Base-by-base conservation (phyloP, 768 basidiomycete species). In the Tricholoma terreum region DNA sequence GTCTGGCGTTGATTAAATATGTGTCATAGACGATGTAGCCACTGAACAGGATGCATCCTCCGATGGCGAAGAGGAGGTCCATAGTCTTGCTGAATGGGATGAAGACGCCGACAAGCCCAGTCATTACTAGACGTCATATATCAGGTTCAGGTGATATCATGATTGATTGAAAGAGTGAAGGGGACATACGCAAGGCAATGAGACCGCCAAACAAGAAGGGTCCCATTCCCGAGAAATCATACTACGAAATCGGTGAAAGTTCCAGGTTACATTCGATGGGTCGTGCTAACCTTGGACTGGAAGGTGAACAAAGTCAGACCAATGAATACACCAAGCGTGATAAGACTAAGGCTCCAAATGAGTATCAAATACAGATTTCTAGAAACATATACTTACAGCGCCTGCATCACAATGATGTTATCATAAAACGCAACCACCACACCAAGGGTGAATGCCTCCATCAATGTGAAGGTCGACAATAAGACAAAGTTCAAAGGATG, bases 241-340 rank as follows among this genome's bases (percentile, higher is more conserved):
- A 97, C 90, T 92, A 62, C 40, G 52, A 17, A 49, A 15, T 31
- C 10, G 8, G n/a, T 49, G 7, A 49, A 27, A 15, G n/a, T 30
- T 4, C 10, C 6, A 10, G 8, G 30, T 49, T 31, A 17, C 7
- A 49, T 49, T 21, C 3, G n/a, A 17, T 27, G 10, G 8, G 27
- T 59, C 57, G 27, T 12, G 54, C 77, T 17, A 59, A 89, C 90
- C 80, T 96, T 96, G 57, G 90, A 92, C 71, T 96, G 94, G 69
- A 97, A 78, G 0, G 97, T 98, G 77, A 97, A 98, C 52, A 98
- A 71, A 0, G 95, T 98, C 60, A 99, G 74, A 6, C 95, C 97
- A 38, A 93, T 72, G 82, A 99, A 98, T 45, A 98, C 87, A 12
- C 94, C 94, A 2, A 91, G 75, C 0, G 95, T 97, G 65, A 98